phyloP scores from a whole-genome alignment of 1,284 basidiomycete genomes.

The Coriolopsis trogii region DNA sequence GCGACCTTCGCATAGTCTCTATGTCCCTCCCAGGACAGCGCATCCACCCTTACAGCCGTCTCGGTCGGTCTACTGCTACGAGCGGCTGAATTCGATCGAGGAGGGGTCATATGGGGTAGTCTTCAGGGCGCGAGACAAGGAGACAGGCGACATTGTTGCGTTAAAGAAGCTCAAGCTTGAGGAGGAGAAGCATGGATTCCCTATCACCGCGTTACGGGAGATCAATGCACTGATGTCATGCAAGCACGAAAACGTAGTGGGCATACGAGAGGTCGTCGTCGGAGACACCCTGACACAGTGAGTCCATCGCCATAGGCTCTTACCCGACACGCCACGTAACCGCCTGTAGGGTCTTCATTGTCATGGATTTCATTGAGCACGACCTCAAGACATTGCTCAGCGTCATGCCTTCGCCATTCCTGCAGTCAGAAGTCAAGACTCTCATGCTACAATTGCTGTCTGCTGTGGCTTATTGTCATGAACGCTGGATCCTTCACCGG shows the following conservation, averaged over 20 bases:
- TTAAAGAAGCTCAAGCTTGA: constrained; percentile 98
- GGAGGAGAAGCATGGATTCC: constrained; percentile 97
- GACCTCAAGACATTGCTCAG: constrained; percentile 96
- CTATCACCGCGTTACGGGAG: constrained; percentile 95
- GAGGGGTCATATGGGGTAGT: constrained; percentile 99
- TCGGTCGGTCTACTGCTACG: constrained; percentile 91
- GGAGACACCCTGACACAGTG: constrained; percentile 99
- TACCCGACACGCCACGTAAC: background rate
- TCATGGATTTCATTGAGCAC: constrained; percentile 99
- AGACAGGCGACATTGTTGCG: constrained; percentile 94
- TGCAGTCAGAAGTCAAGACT: constrained; percentile 98
- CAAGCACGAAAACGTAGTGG: constrained; percentile 93
- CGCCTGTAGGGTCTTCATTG: constrained; percentile 86
- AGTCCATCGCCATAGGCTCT: constrained; percentile 35
- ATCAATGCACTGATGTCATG: constrained; percentile 93
- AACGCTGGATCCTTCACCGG: constrained; percentile 97
- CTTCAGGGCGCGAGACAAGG: constrained; percentile 91
- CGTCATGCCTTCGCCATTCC: constrained; percentile 92
- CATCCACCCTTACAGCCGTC: constrained; percentile 83
- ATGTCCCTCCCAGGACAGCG: constrained; percentile 73
- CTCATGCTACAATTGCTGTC: constrained; percentile 93
- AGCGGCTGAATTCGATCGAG: constrained; percentile 96
- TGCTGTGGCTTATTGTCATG: constrained; percentile 90
- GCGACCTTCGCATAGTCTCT: constrained; percentile 54
- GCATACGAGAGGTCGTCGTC: constrained; percentile 95